Evolutionary conservation across 2,329 filamentous ascomycete species (phyloP), one percentile per base, ranked within the genome.

Genomic region (Cytospora chrysosperma): DNA sequence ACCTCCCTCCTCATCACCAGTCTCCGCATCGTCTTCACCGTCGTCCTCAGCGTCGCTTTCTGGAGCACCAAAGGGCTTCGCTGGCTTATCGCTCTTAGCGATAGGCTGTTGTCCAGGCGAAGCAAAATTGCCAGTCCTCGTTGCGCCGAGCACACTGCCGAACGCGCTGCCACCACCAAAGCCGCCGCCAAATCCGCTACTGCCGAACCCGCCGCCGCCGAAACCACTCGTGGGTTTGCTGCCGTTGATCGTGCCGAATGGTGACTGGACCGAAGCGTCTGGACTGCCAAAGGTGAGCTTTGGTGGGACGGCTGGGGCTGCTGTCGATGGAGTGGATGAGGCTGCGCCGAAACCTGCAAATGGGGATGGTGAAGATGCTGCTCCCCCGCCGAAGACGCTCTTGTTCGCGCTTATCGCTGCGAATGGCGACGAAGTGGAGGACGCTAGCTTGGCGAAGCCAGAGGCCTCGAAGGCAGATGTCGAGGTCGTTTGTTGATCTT

Each of bases 21-120:
- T 80, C 4, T 81, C 78, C 28, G 80, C 78, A 9, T 81, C 78
- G 6, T 79, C 77, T 3, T 80, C 78, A 24, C 72, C 75, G 4
- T 76, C 75, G 3, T 82, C 83, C 49, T 86, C 85, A 3, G 79
- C 82, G 56, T 88, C 87, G 64, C 85, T 89, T 47, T 88, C 87
- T 1, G 91, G 85, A 15, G 91, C 90, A 34, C 92, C 92, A 72
- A 97, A 95, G 0, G 91, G 84, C 75, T 86, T 91, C 4, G 83
- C 81, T 17, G 86, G 81, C 73, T 90, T 91, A 65, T 82, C 81
- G 63, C 79, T 85, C 70, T 80, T 82, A 47, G 83, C 75, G 15
- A 76, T 77, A 34, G 62, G 64, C 19, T 54, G 56, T 40, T 77
- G 76, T 57, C 82, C 85, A 26, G 87, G 82, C 53, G 88, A 87